Evolutionary conservation across 225 moss, liverwort and hornwort species (phyloP).

Genomic region (Takakia lepidozioides): DNA sequence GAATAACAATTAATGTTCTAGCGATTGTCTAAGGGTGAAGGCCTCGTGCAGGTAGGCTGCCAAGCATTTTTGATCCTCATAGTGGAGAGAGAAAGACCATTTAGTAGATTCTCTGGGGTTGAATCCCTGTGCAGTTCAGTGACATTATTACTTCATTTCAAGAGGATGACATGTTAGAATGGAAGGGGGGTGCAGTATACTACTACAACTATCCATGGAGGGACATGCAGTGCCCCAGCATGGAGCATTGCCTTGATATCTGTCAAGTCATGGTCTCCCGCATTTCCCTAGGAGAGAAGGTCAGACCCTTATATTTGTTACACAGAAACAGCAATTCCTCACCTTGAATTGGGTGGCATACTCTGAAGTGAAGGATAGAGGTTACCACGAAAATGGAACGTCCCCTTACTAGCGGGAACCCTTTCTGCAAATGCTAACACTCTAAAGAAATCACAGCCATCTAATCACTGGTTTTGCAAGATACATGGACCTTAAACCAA

Average conservation of each 20-base stretch:
- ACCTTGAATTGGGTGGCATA: background rate
- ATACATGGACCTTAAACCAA: too few relatives aligned
- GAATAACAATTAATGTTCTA: too few relatives aligned
- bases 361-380: background rate
- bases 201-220: slow-evolving; percentile 55
- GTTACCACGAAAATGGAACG: background rate
- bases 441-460: too few relatives aligned
- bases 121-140: too few relatives aligned
- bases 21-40: too few relatives aligned
- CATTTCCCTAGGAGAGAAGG: slow-evolving; percentile 41
- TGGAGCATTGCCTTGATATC: slow-evolving; percentile 38
- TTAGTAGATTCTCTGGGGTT: too few relatives aligned
- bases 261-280: slow-evolving; percentile 45
- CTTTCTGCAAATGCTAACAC: background rate
- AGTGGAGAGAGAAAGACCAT: too few relatives aligned
- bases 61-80: too few relatives aligned
- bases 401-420: background rate
- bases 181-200: slow-evolving; percentile 23
- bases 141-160: background rate
- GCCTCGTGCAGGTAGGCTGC: too few relatives aligned
- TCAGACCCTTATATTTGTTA: too few relatives aligned
- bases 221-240: slow-evolving; percentile 26
- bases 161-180: background rate
- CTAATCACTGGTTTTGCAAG: too few relatives aligned
- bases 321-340: slow-evolving; percentile 3